Percentiles rank a stretch among this genome's conserved stretches.
phyloP scores from a whole-genome alignment of 2,329 filamentous ascomycete species.

The Volutella citrinella region DNA sequence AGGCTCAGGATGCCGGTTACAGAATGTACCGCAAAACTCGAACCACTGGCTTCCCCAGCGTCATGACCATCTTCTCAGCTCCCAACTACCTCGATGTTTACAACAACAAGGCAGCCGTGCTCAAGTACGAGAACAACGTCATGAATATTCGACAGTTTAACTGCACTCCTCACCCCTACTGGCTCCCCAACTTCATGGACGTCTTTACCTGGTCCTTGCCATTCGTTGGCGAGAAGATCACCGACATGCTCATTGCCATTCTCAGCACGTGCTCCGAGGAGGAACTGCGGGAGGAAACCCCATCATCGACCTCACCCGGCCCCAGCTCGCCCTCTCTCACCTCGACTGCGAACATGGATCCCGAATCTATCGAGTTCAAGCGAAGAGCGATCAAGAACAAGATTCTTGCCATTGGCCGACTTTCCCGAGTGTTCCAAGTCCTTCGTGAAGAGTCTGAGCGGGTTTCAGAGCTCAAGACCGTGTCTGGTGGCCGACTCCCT shows the following conservation, averaged over 20 bases:
- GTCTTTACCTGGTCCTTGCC: constrained; percentile 99
- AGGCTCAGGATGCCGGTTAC: constrained; percentile 97
- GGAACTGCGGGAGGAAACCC: constrained; percentile 84
- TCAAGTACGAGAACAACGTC: constrained; percentile 99
- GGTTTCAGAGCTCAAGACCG: constrained; percentile 97
- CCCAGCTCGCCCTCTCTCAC: constrained; percentile 70
- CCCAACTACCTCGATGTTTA: constrained; percentile 99
- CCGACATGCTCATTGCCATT: constrained; percentile 98
- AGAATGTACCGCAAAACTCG: constrained; percentile 99
- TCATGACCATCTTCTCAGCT: constrained; percentile 99
- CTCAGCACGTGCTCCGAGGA: constrained; percentile 99
- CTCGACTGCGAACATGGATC: constrained; percentile 65
- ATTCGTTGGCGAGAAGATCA: constrained; percentile 98
- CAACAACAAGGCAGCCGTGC: constrained; percentile 98
- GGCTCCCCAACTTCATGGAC: constrained; percentile 99
- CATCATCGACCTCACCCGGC: constrained; percentile 65
- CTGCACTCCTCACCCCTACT: constrained; percentile 98
- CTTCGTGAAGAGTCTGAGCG: constrained; percentile 94
- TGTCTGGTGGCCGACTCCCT: constrained; percentile 85
- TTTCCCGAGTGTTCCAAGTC: constrained; percentile 98
- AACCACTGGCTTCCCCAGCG: constrained; percentile 96
- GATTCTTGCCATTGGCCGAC: constrained; percentile 92
- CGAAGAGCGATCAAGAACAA: constrained; percentile 99
- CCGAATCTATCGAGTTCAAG: constrained; percentile 90
- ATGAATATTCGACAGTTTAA: constrained; percentile 99